Evolutionary conservation across 495 filamentous ascomycete genomes (phyloP), one percentile per base, ranked within the genome.

Genomic region (Chaetomium fimeti): DNA sequence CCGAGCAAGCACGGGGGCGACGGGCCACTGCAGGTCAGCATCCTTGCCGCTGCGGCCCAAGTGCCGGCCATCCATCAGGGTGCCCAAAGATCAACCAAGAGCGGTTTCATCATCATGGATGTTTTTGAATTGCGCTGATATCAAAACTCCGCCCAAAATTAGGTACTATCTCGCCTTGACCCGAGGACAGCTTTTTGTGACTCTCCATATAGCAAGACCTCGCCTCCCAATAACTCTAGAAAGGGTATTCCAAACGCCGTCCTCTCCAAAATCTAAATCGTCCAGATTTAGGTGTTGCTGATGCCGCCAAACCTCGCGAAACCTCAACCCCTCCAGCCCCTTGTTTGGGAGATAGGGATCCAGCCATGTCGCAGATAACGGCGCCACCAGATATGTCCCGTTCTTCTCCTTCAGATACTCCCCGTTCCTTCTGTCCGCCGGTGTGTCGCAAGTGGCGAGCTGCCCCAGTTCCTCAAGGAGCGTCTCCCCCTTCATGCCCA

Each of bases 251-350:
- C 86, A 79, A 48, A 98, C 74, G 9, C 94, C 95, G 61, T 98
- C 95, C 43, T 88, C 84, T 0, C 75, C 91, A 72, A 95, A 90
- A 76, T 98, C 93, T 66, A 98, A 71, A 79, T 98, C 94, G 77
- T 98, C 94, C 53, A 98, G 79, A 67, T 92, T 96, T 27, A 98
- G 71, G 75, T 98, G 94, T 53, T 82, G 81, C 40, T 72, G 78
- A 62, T 91, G 85, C 24, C 80, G 81, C 91, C 91, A 96, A 2
- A 93, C 77, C 73, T 84, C 84, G 69, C 82, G 81, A 67, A 86
- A 88, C 64, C 77, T 68, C 36, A 90, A 67, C 16, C 78, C 80
- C 5, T 79, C 74, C 29, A 77, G 68, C 5, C 76, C 76, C 67
- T 79, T 80, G 24, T 84, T 80, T 27, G 73, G 66, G 2, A 81